Evolutionary conservation across 345 rosid genomes (phyloP).

Genomic region (Aquilaria sinensis): DNA sequence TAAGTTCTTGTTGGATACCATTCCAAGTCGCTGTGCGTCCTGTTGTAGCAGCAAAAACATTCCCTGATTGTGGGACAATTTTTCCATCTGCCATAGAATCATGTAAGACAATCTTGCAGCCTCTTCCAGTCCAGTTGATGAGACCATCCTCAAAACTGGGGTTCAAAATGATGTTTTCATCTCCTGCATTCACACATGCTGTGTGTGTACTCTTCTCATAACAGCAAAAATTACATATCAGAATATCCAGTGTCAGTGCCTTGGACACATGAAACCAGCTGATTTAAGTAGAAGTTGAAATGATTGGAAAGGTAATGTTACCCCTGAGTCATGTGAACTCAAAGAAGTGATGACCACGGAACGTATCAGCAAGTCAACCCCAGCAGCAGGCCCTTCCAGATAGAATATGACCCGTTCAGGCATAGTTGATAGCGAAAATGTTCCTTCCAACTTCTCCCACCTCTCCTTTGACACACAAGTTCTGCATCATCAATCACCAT

Average conservation of each 20-base stretch:
- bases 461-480: constrained; percentile 47
- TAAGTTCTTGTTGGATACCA: constrained; percentile 87
- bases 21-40: constrained; percentile 85
- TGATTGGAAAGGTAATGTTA: constrained; percentile 17
- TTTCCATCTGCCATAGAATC: constrained; percentile 75
- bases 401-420: constrained; percentile 68
- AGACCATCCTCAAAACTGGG: constrained; percentile 78
- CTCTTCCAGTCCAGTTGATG: constrained; percentile 89
- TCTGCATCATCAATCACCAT: constrained; percentile 30
- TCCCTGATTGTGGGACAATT: constrained; percentile 65
- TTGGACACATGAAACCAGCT: background rate
- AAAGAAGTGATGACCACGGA: constrained; percentile 57
- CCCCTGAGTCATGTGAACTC: constrained; percentile 33
- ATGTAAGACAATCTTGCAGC: constrained; percentile 70
- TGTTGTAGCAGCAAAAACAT: constrained; percentile 68
- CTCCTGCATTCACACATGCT: constrained; percentile 22
- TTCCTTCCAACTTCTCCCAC: constrained; percentile 80
- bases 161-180: constrained; percentile 57
- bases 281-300: background rate
- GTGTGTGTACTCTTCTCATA: constrained; percentile 14
- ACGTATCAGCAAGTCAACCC: constrained; percentile 63
- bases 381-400: constrained; percentile 91
- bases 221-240: too few relatives aligned
- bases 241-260: too few relatives aligned
- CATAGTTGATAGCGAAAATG: constrained; percentile 51